phyloP scores from a whole-genome alignment of 2,329 filamentous ascomycete genomes.

The Fusarium staphyleae region DNA sequence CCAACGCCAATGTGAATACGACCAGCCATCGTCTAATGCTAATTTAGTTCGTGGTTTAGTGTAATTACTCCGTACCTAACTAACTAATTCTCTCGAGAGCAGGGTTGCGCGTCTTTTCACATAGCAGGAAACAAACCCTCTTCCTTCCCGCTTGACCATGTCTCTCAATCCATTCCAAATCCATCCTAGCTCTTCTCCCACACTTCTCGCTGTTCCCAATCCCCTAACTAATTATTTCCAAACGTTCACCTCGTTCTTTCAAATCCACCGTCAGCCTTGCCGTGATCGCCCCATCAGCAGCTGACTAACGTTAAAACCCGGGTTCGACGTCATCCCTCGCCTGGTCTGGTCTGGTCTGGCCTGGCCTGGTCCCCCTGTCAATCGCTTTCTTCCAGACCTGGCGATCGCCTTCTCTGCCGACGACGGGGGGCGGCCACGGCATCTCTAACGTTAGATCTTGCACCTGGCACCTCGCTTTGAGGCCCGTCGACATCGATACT shows the following conservation, averaged over 20 bases:
- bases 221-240: slow-evolving; percentile 5
- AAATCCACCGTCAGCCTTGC: slow-evolving; percentile 27
- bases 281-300: slow-evolving; percentile 29
- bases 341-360: neutral
- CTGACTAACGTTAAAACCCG: slow-evolving; percentile 39
- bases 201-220: neutral
- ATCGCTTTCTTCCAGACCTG: slow-evolving; percentile 19
- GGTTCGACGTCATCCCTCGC: slow-evolving; percentile 28
- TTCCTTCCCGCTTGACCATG: neutral
- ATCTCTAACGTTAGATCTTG: no score
- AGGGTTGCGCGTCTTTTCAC: no score
- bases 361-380: slow-evolving; percentile 17
- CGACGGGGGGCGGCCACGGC: no score
- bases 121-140: no score
- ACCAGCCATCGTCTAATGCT: no score
- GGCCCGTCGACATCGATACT: slow-evolving; percentile 26
- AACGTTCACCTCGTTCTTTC: slow-evolving; percentile 29
- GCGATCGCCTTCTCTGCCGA: neutral
- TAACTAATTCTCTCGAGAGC: no score
- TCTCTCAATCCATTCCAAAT: slow-evolving; percentile 1
- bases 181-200: slow-evolving; percentile 12
- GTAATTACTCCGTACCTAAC: no score
- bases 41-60: no score
- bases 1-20: no score
- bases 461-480: neutral